Evolutionary conservation across 1,284 basidiomycete species (phyloP).

Genomic region (Sutorius eximius): DNA sequence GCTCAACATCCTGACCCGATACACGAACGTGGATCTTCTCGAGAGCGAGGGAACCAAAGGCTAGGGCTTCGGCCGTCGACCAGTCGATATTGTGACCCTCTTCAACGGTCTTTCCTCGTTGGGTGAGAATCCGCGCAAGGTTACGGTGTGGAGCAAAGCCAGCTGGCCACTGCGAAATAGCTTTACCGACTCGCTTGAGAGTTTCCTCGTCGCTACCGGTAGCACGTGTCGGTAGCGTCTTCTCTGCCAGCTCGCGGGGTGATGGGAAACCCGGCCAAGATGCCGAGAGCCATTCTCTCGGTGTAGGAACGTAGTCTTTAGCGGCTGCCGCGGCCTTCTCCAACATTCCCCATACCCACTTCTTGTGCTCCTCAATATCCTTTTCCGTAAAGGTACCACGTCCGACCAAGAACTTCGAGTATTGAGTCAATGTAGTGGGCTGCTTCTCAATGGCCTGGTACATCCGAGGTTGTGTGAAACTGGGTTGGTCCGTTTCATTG

Average conservation of each 20-base stretch:
- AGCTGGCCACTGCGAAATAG: constrained; percentile 82
- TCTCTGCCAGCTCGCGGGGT: constrained; percentile 92
- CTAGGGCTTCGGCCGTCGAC: constrained; percentile 98
- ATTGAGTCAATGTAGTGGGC: constrained; percentile 88
- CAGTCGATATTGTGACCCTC: constrained; percentile 95
- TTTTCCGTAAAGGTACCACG: constrained; percentile 94
- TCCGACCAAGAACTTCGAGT: constrained; percentile 87
- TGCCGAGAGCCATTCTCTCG: constrained; percentile 96
- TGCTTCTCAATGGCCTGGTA: constrained; percentile 97
- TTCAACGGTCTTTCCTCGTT: constrained; percentile 86
- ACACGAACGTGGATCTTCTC: constrained; percentile 95
- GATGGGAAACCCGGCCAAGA: constrained; percentile 99
- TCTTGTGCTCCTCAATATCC: constrained; percentile 98
- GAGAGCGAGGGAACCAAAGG: constrained; percentile 89
- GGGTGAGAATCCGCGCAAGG: constrained; percentile 88
- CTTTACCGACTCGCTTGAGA: constrained; percentile 86
- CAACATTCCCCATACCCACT: constrained; percentile 99
- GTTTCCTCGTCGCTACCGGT: constrained; percentile 81
- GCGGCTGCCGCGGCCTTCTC: constrained; percentile 89
- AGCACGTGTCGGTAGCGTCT: constrained; percentile 84
- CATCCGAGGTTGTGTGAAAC: constrained; percentile 99
- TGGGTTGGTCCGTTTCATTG: constrained; percentile 99
- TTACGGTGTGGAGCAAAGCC: constrained; percentile 92
- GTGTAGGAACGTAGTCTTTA: constrained; percentile 93
- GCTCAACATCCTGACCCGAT: constrained; percentile 98